Evolutionary conservation across 257 asterid genomes (phyloP).

Genomic region (Nicotiana attenuata): DNA sequence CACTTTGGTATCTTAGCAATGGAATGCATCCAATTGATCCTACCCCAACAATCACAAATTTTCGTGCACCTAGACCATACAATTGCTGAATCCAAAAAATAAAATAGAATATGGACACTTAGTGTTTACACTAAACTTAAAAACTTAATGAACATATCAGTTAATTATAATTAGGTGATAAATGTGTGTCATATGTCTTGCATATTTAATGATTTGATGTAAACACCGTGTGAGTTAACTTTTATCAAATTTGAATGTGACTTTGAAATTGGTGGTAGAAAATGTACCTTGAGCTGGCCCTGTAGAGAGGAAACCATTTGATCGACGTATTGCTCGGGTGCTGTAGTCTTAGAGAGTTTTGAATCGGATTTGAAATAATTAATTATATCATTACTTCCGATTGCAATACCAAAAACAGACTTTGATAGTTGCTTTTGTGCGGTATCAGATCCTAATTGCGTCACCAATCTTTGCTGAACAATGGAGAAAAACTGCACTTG

Average conservation of each 20-base stretch:
- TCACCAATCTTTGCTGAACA: conserved; percentile 36
- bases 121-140: too few relatives aligned
- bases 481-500: conserved; percentile 49
- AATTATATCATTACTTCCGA: conserved; percentile 78
- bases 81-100: conserved; percentile 25
- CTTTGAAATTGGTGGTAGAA: too few relatives aligned
- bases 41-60: conserved; percentile 38
- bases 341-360: not conserved
- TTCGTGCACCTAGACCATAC: conserved; percentile 58
- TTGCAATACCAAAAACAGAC: conserved; percentile 51
- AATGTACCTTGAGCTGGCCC: conserved; percentile 45
- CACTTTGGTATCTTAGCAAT: conserved; percentile 26
- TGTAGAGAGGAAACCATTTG: conserved; percentile 58
- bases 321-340: conserved; percentile 52
- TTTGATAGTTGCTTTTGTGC: conserved; percentile 47
- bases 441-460: conserved; percentile 28
- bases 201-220: too few relatives aligned
- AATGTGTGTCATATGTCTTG: too few relatives aligned
- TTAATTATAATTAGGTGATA: too few relatives aligned
- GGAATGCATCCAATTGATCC: conserved; percentile 69
- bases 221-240: too few relatives aligned
- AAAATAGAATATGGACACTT: not conserved
- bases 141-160: too few relatives aligned
- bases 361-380: conserved; percentile 32
- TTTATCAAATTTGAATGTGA: too few relatives aligned